Evolutionary conservation across 2,329 filamentous ascomycete species (phyloP).

Genomic region (Colletotrichum salicis): DNA sequence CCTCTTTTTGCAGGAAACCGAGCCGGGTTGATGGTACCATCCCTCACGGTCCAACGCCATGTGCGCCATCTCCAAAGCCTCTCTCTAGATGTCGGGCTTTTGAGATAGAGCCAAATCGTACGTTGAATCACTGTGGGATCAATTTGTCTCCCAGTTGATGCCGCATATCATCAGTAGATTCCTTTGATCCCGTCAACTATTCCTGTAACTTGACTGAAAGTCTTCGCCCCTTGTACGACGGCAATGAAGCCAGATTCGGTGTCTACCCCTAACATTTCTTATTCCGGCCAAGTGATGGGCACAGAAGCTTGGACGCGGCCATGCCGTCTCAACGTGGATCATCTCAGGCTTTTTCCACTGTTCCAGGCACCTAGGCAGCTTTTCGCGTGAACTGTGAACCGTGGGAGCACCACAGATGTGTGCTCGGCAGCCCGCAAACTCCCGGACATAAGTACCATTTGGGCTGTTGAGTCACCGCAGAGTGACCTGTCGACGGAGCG

Average conservation of each 20-base stretch:
- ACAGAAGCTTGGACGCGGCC: constrained; percentile 26
- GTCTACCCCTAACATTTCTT: constrained; percentile 34
- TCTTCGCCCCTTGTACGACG: constrained; percentile 1
- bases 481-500: constrained; percentile 11
- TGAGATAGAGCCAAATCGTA: neutral
- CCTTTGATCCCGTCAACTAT: neutral
- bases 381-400: neutral
- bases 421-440: constrained; percentile 7
- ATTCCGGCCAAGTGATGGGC: constrained; percentile 15
- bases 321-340: constrained; percentile 21
- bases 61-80: neutral
- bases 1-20: neutral
- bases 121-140: neutral
- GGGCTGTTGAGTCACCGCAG: neutral
- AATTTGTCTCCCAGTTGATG: neutral
- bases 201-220: neutral
- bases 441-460: constrained; percentile 13
- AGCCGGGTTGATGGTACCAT: neutral
- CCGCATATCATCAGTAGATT: neutral
- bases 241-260: constrained; percentile 19
- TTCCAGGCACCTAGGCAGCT: constrained; percentile 17
- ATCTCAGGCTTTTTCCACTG: neutral
- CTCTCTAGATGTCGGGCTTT: neutral
- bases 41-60: neutral
- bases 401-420: constrained; percentile 1